Percentiles rank a stretch among this genome's conserved stretches.
Conservation (phyloP, 257 asterid species). For the Nyctanthes arbortristis region DNA sequence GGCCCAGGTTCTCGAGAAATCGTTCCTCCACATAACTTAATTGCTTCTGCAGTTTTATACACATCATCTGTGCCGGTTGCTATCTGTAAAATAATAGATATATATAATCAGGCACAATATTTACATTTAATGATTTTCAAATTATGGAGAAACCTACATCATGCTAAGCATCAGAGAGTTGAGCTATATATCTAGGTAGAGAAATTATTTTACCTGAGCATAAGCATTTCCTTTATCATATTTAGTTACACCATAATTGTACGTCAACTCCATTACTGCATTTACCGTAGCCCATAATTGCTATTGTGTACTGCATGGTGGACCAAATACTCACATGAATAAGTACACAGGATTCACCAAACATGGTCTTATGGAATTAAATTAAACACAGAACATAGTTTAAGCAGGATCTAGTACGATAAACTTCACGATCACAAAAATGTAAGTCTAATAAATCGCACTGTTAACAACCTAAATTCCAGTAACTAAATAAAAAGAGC, state of each 20-base stretch:
- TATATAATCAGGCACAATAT: conserved; percentile 13
- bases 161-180: conserved; percentile 7
- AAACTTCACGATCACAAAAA: not conserved
- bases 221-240: conserved; percentile 69
- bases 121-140: conserved; percentile 17
- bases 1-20: conserved; percentile 74
- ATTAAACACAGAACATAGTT: not conserved
- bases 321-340: conserved; percentile 11
- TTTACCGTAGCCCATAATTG: conserved; percentile 66
- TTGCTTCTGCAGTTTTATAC: conserved; percentile 67
- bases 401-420: not conserved
- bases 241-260: conserved; percentile 60
- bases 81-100: conserved; percentile 37
- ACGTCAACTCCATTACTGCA: conserved; percentile 63
- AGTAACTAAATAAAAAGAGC: not conserved
- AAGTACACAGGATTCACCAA: not conserved
- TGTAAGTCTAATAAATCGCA: not conserved
- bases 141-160: not conserved
- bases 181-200: conserved; percentile 9
- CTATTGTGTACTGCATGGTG: conserved; percentile 55
- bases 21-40: conserved; percentile 59
- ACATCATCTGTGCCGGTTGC: conserved; percentile 76
- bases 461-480: not conserved
- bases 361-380: not conserved
- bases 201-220: conserved; percentile 51